Percentiles rank a stretch among this genome's conserved stretches.
These are phyloP conservation scores for Kluyveromyces aestuarii DNA, from an alignment of 805 yeast species.

Conservation along the genomic window DNA sequence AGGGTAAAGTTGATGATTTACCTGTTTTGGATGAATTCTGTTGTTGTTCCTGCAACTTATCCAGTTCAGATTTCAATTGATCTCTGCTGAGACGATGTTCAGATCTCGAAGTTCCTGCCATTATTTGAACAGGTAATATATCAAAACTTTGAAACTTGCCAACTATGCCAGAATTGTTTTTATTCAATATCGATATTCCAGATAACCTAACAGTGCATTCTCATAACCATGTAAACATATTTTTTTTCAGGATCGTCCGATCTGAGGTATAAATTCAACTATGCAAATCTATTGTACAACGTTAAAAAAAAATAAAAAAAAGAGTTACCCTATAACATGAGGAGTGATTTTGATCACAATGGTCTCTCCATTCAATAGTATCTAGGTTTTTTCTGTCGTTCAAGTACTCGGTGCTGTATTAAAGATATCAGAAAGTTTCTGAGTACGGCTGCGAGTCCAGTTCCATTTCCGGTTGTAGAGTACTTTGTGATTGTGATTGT, in stretches of 20 bases:
- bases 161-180: background rate
- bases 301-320: too few species aligned
- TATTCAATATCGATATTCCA: too few species aligned
- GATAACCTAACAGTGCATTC: background rate
- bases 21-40: constrained; percentile 4
- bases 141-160: background rate
- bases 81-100: constrained; percentile 1
- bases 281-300: background rate
- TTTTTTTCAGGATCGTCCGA: background rate
- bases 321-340: too few species aligned
- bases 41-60: constrained; percentile 15
- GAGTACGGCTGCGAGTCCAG: background rate
- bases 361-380: background rate
- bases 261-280: background rate
- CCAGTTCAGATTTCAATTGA: constrained; percentile 12
- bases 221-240: background rate
- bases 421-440: background rate
- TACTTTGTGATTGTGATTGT: background rate
- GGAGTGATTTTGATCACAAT: too few species aligned
- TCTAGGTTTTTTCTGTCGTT: too few species aligned
- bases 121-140: background rate
- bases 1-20: constrained; percentile 2
- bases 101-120: background rate
- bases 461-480: background rate
- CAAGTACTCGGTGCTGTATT: too few species aligned